Conservation (phyloP, 106 monocot genomes). For the Allium cepa region DNA sequence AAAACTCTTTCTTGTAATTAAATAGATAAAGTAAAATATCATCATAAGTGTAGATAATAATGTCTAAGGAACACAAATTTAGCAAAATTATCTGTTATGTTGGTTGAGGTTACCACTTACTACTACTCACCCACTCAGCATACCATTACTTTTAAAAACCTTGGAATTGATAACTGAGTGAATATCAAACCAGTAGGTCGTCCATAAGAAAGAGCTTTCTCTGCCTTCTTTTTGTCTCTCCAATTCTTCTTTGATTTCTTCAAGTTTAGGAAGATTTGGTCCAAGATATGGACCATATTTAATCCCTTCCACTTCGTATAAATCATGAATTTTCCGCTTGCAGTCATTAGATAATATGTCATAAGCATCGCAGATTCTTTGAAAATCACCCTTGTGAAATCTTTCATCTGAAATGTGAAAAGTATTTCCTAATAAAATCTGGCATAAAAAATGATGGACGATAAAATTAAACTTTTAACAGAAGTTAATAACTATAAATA, state of each 20-base stretch:
- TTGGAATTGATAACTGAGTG: no score
- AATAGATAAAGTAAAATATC: no score
- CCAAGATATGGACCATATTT: constrained; percentile 77
- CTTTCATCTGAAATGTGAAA: constrained; percentile 64
- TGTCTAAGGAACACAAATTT: no score
- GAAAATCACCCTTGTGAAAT: constrained; percentile 88
- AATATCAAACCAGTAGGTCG: constrained; percentile 54
- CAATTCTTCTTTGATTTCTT: constrained; percentile 85
- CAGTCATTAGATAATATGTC: constrained; percentile 66
- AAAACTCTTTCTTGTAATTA: no score
- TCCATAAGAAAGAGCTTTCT: constrained; percentile 43
- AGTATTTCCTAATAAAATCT: neutral
- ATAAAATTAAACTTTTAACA: no score
- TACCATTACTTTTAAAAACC: no score
- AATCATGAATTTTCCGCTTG: constrained; percentile 84
- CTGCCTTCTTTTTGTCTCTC: constrained; percentile 61
- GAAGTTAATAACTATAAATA: no score
- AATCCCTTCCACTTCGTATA: constrained; percentile 95
- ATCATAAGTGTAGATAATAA: no score
- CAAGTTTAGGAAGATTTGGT: constrained; percentile 61
- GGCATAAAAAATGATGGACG: neutral
- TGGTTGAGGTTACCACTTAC: no score
- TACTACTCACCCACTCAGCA: no score
- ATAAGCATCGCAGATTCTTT: constrained; percentile 84
- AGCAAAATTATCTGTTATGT: no score